phyloP scores from a whole-genome alignment of 192 early-diverging fungal species.

The Backusella parvicylindrica region DNA sequence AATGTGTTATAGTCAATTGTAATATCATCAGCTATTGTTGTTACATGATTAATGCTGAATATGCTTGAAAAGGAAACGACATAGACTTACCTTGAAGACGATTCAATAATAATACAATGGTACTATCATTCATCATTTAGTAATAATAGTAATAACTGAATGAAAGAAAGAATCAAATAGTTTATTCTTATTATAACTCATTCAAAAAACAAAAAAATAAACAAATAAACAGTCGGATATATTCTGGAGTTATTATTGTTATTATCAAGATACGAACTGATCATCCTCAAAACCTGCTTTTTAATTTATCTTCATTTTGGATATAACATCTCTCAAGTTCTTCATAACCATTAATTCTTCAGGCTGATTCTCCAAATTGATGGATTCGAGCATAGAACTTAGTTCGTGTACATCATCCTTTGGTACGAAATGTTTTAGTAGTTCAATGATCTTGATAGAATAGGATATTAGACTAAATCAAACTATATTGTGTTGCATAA shows the following conservation, averaged over 20 bases:
- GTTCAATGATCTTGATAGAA: constrained; percentile 21
- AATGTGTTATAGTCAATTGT: neutral
- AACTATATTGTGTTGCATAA: neutral
- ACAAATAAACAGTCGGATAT: neutral
- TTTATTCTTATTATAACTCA: neutral
- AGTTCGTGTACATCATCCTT: neutral
- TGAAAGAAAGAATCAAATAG: neutral
- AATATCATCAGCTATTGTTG: neutral
- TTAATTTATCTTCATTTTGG: neutral
- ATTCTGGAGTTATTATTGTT: neutral
- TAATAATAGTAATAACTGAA: neutral
- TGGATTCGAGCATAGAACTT: neutral
- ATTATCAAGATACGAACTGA: neutral
- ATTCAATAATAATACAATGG: neutral
- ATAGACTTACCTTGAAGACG: neutral
- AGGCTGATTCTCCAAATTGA: neutral
- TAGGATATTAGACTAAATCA: neutral
- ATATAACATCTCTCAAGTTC: neutral
- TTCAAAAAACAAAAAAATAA: neutral
- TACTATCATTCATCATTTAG: neutral
- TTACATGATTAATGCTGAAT: neutral
- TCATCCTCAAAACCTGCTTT: neutral
- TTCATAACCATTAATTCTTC: neutral
- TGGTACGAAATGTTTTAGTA: constrained; percentile 23
- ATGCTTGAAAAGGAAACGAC: neutral